phyloP scores from a whole-genome alignment of 108 stramenopile species.

The Phaeodactylum tricornutum region DNA sequence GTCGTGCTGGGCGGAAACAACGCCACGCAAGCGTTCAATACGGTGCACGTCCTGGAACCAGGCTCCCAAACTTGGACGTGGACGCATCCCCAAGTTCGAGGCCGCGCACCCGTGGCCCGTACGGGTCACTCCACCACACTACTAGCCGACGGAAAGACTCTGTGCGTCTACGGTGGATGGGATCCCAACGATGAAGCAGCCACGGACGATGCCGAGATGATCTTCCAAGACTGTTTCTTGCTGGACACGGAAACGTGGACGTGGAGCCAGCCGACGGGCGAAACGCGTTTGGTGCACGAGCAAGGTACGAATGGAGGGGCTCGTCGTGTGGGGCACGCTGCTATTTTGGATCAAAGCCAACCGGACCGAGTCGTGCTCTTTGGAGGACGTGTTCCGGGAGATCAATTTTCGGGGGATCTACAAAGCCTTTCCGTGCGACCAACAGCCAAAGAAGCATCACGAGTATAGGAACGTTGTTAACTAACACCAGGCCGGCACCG shows the following conservation, averaged over 20 bases:
- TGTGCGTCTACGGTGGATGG: conserved; percentile 82
- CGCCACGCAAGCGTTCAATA: conserved; percentile 47
- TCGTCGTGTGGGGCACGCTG: conserved; percentile 53
- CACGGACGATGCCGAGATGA: conserved; percentile 39
- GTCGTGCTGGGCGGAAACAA: conserved; percentile 81
- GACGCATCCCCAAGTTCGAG: conserved; percentile 48
- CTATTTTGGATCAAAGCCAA: conserved; percentile 41
- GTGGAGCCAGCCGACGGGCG: conserved; percentile 34
- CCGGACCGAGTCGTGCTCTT: conserved; percentile 48
- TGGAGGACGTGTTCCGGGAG: conserved; percentile 59
- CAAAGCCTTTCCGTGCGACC: conserved; percentile 14
- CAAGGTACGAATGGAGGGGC: conserved; percentile 25
- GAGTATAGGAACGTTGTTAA: too few species aligned
- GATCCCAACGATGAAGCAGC: conserved; percentile 57
- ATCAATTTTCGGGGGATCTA: conserved; percentile 53
- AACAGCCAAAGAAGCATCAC: too few species aligned
- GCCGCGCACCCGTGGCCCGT: conserved; percentile 48
- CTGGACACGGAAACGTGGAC: conserved; percentile 66
- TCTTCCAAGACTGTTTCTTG: conserved; percentile 63
- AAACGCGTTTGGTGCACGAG: neutral
- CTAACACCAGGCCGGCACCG: too few species aligned
- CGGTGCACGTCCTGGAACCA: conserved; percentile 60
- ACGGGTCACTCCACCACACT: conserved; percentile 71
- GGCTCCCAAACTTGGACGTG: conserved; percentile 38
- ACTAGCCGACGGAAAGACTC: conserved; percentile 60